Evolutionary conservation across 257 asterid species (phyloP), one percentile per base, ranked within the genome.

Genomic region (Fraxinus quadrangulata): DNA sequence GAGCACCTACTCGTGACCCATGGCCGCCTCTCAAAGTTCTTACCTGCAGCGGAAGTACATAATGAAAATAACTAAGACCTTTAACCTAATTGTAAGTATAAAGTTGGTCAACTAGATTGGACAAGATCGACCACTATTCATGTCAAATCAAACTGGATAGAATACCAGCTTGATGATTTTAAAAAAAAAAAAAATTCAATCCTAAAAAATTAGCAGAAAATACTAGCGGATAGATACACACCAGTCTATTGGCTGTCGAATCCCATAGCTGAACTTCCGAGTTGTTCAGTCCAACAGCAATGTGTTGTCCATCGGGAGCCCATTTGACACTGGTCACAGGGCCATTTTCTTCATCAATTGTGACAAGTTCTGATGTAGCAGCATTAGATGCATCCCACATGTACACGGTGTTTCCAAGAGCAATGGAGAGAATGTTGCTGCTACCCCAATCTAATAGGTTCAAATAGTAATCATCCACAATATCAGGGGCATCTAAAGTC

Each of bases 181-280:
- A 31, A 31, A 1, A 54, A 17, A 31, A 1, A 54, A 17, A 16
- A 19, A 1, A 54, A 24, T 54, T 24, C 65, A 54, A 19, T 54
- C 65, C 24, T 54, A 6, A 54, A 16, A 19, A 54, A 17, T 54
- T 1, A 54, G 21, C 21, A 51, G 31, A 75, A 71, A 47, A 3
- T n/a, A 5, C 45, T 40, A 77, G 71, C 78, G 76, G 72, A 14
- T 17, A 70, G 72, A 14, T 17, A 70, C 92, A 56, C n/a, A 94
- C 97, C 83, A 90, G 83, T 88, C 83, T 83, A 80, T 91, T 90
- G 33, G 97, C 76, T 3, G 97, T 78, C 7, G 97, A 79, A 85
- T 95, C 99, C 99, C 98, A 95, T 73, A 95, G 89, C 90, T 93
- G 99, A 49, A 93, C 94, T 13, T 91, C 96, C 1, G 96, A 92